Evolutionary conservation across 2,329 filamentous ascomycete species (phyloP), one percentile per base, ranked within the genome.

Genomic region (Didymella exigua): DNA sequence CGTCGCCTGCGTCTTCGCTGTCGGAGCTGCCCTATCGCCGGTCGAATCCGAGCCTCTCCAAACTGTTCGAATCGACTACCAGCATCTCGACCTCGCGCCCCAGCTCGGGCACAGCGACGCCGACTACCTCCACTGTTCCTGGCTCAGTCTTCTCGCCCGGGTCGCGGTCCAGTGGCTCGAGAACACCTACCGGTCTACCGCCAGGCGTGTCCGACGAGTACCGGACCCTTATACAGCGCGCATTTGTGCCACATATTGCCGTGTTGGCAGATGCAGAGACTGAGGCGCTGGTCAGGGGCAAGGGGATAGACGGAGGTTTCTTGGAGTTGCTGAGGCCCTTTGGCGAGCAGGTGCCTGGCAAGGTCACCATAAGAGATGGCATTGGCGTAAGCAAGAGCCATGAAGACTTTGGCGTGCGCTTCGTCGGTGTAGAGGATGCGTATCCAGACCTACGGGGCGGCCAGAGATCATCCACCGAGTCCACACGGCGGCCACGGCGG

Each of bases 321-420:
- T 88, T 92, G 80, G 90, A 96, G 74, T 79, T 99, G 21, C 78
- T 99, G 51, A 83, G 93, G 45, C 93, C 95, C 0, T 99, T 96
- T 77, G 95, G 95, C 26, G 95, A 99, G 76, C 85, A 83, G 14
- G 84, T 98, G 0, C 85, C 89, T 44, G 95, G 95, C 26, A 96
- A 95, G 69, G 89, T 99, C 46, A 90, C 90, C 3, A 88, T 98
- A 50, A 82, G 95, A 66, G 95, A 99, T 76, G 97, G 93, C 70
- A 87, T 90, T 63, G 93, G 95, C 8, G 85, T 88, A 37, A 93
- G 91, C 71, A 86, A 86, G 69, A 84, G 86, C 33, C 93, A 89
- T 79, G 93, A 97, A 50, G 92, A 98, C 73, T 99, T 92, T 75
- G 89, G 91, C 1, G 84, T 99, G 54, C 88, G 91, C 50, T 97